phyloP scores from a whole-genome alignment of 2,329 filamentous ascomycete genomes.

The Aphanoascus verrucosus region DNA sequence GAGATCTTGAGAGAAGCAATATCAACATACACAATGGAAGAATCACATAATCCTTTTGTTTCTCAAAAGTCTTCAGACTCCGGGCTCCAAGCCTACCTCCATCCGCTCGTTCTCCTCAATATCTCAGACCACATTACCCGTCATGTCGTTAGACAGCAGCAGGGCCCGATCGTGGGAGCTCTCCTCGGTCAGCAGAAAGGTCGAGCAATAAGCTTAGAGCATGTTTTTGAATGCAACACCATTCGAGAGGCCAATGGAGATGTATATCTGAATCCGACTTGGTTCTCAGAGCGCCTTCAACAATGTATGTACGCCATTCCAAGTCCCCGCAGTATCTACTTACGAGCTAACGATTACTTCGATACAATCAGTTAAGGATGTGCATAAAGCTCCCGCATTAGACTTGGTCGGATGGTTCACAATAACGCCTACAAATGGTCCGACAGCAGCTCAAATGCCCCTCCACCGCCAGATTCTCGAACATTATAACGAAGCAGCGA shows the following conservation, averaged over 20 bases:
- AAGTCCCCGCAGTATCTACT: neutral
- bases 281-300: slow-evolving; percentile 68
- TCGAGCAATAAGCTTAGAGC: slow-evolving; percentile 79
- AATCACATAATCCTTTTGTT: slow-evolving; percentile 47
- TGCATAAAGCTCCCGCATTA: slow-evolving; percentile 72
- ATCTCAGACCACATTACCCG: slow-evolving; percentile 95
- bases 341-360: neutral
- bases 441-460: slow-evolving; percentile 54
- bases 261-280: slow-evolving; percentile 53
- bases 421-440: slow-evolving; percentile 60
- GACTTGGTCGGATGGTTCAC: slow-evolving; percentile 92
- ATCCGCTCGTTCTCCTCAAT: slow-evolving; percentile 88
- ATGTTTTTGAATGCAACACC: slow-evolving; percentile 75
- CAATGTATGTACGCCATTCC: slow-evolving; percentile 57
- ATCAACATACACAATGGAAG: slow-evolving; percentile 37
- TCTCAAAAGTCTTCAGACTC: slow-evolving; percentile 61
- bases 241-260: slow-evolving; percentile 43
- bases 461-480: slow-evolving; percentile 69
- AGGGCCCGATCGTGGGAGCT: slow-evolving; percentile 70
- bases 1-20: neutral
- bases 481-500: slow-evolving; percentile 69
- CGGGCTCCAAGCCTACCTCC: slow-evolving; percentile 68
- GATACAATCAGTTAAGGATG: slow-evolving; percentile 58
- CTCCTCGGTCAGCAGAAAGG: slow-evolving; percentile 89
- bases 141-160: slow-evolving; percentile 65